These are phyloP conservation scores for Sphaerostilbella broomeana DNA, from an alignment of 2,329 filamentous ascomycete species.

Conservation along the genomic window DNA sequence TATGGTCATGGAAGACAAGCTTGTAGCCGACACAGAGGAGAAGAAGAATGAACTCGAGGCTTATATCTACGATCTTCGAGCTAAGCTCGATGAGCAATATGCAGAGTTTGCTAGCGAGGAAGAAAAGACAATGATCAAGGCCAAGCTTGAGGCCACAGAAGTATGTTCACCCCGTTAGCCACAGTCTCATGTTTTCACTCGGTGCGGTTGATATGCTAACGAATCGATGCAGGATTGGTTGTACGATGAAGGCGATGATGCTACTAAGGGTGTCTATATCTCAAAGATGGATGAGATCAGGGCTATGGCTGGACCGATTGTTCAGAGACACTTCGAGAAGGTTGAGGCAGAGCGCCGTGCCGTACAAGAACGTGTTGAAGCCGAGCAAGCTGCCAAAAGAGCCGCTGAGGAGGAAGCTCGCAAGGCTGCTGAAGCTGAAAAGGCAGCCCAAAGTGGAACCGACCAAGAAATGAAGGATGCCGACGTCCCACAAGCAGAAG, in stretches of 20 bases:
- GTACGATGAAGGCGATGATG: constrained; percentile 93
- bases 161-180: constrained; percentile 48
- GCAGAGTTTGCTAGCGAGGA: constrained; percentile 83
- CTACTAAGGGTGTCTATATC: constrained; percentile 87
- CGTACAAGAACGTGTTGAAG: constrained; percentile 68
- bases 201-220: constrained; percentile 14
- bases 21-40: constrained; percentile 95
- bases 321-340: constrained; percentile 94
- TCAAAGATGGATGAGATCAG: constrained; percentile 96
- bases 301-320: constrained; percentile 80
- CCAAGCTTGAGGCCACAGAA: constrained; percentile 78
- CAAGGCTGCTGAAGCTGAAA: constrained; percentile 47
- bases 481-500: constrained; percentile 46
- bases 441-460: constrained; percentile 40
- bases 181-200: background rate
- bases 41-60: constrained; percentile 99
- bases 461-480: constrained; percentile 61
- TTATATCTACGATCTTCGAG: constrained; percentile 93
- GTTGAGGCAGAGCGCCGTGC: constrained; percentile 78
- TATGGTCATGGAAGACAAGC: constrained; percentile 98
- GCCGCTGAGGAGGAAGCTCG: constrained; percentile 49
- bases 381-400: constrained; percentile 72
- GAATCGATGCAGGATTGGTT: constrained; percentile 77
- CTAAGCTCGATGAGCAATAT: constrained; percentile 90
- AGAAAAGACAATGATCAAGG: constrained; percentile 80